Conservation (phyloP, 1,284 basidiomycete species). For the Austroboletus rostrupii region DNA sequence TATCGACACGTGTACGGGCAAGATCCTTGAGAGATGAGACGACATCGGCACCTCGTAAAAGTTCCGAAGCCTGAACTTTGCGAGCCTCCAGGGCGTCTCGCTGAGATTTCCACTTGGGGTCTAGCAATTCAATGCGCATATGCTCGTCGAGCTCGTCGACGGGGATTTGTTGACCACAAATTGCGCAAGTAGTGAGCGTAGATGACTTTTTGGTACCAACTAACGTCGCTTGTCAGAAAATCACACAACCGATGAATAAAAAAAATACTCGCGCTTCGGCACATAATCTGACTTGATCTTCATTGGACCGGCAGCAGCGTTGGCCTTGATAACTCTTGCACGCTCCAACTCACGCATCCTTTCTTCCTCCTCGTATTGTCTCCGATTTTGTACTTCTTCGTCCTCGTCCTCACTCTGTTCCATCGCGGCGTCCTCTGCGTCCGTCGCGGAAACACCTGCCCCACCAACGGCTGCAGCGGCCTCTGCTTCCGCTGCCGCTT, state of each 20-base stretch:
- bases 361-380: slow-evolving; percentile 73
- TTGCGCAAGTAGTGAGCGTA: slow-evolving; percentile 82
- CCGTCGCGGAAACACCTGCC: slow-evolving; percentile 42
- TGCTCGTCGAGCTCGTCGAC: slow-evolving; percentile 96
- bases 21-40: slow-evolving; percentile 88
- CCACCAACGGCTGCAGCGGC: slow-evolving; percentile 67
- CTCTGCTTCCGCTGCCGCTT: slow-evolving; percentile 76
- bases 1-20: slow-evolving; percentile 88
- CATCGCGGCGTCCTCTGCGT: slow-evolving; percentile 65
- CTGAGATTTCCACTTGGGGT: slow-evolving; percentile 96
- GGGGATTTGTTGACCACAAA: slow-evolving; percentile 92
- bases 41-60: slow-evolving; percentile 88
- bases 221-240: slow-evolving; percentile 29
- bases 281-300: slow-evolving; percentile 98
- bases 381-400: slow-evolving; percentile 60
- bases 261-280: slow-evolving; percentile 70
- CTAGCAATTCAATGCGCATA: slow-evolving; percentile 96
- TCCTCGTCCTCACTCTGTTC: slow-evolving; percentile 77
- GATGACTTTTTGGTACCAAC: slow-evolving; percentile 71
- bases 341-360: slow-evolving; percentile 72
- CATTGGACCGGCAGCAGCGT: slow-evolving; percentile 77
- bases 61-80: slow-evolving; percentile 84
- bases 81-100: slow-evolving; percentile 83
- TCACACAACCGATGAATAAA: not conserved
- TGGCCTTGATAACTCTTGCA: slow-evolving; percentile 76